Conservation (phyloP, 2,329 filamentous ascomycete genomes). For the Ceratocystis cubensis region DNA sequence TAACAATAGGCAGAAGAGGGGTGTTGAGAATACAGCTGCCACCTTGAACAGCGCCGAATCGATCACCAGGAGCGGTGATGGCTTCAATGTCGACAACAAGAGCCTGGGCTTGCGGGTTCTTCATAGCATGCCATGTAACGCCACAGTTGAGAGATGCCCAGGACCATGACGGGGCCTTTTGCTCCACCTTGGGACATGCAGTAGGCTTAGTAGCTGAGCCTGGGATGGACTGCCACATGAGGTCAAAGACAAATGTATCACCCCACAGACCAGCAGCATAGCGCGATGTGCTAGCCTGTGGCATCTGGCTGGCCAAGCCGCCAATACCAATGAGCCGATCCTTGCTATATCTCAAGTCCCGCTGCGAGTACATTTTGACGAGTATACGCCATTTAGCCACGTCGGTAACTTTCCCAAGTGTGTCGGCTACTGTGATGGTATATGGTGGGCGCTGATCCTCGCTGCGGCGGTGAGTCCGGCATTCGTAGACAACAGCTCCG, state of each 20-base stretch:
- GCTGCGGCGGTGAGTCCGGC: constrained; percentile 24
- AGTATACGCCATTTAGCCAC: constrained; percentile 25
- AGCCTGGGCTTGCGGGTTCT: constrained; percentile 20
- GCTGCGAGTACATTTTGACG: constrained; percentile 25
- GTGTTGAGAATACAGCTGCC: constrained; percentile 21
- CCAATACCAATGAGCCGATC: constrained; percentile 28
- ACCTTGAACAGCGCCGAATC: constrained; percentile 17
- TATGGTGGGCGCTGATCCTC: constrained; percentile 20
- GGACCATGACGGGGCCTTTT: constrained; percentile 20
- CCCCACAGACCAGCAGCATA: constrained; percentile 28
- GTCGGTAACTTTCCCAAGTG: constrained; percentile 19
- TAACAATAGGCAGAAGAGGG: constrained; percentile 18
- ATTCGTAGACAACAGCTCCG: constrained; percentile 23
- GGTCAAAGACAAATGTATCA: constrained; percentile 20
- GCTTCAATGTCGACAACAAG: constrained; percentile 20
- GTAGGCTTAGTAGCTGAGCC: constrained; percentile 16
- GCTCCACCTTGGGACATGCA: constrained; percentile 13
- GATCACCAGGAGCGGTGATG: constrained; percentile 10
- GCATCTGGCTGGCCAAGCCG: constrained; percentile 25
- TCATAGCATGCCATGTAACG: constrained; percentile 21
- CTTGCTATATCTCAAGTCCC: constrained; percentile 22
- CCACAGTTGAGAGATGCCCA: constrained; percentile 20
- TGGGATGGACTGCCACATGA: constrained; percentile 20
- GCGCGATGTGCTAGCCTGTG: constrained; percentile 22
- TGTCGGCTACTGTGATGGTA: constrained; percentile 24